Conservation (phyloP, 805 yeast genomes). For the Metschnikowia picachoensis region DNA sequence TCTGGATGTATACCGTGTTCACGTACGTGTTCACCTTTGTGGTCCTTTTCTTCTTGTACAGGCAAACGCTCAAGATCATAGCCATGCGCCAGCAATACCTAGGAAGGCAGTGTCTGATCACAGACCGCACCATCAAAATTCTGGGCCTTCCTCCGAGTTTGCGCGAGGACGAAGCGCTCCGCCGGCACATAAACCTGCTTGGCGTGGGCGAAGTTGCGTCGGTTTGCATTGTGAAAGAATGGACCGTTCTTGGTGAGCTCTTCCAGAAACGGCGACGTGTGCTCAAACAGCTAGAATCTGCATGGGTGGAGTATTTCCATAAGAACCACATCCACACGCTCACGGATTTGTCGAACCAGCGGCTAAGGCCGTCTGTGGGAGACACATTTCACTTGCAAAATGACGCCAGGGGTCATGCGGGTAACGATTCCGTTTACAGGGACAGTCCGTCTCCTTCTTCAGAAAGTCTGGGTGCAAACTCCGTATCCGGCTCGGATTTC, state of each 20-base stretch:
- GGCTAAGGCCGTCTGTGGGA: constrained; percentile 27
- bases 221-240: constrained; percentile 79
- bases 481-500: no score
- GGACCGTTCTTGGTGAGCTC: constrained; percentile 69
- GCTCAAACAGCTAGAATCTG: constrained; percentile 56
- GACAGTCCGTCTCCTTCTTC: no score
- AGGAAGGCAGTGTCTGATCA: constrained; percentile 82
- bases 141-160: constrained; percentile 86
- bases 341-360: constrained; percentile 26
- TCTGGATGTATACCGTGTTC: constrained; percentile 85
- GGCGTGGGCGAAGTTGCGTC: constrained; percentile 78
- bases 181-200: constrained; percentile 69
- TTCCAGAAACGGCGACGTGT: constrained; percentile 55
- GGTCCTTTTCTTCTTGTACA: constrained; percentile 55
- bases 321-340: constrained; percentile 27
- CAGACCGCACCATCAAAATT: constrained; percentile 84
- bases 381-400: constrained; percentile 23
- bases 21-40: constrained; percentile 80
- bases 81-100: constrained; percentile 73
- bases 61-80: constrained; percentile 72
- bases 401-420: background rate
- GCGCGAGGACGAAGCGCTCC: constrained; percentile 66
- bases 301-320: constrained; percentile 67
- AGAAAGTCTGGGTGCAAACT: no score
- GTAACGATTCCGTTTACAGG: no score